Evolutionary conservation across 2,329 filamentous ascomycete genomes (phyloP), one percentile per base, ranked within the genome.

Genomic region (Trichophyton schoenleinii): DNA sequence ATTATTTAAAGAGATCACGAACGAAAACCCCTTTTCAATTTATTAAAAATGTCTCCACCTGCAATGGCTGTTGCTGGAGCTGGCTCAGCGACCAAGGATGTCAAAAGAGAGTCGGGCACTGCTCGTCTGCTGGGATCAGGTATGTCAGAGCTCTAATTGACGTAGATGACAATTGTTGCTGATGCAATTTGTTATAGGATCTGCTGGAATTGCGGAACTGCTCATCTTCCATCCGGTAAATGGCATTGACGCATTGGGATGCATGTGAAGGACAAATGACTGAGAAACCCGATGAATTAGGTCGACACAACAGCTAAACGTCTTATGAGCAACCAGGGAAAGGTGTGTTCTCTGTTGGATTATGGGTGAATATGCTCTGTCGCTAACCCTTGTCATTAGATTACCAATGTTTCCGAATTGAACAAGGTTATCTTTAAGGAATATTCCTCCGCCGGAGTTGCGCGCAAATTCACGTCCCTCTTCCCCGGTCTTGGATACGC

Each of bases 261-360:
- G 28, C 38, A 58, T 60, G 60, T 69, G 73, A 66, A 73, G 63
- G 15, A 13, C 46, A 52, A 55, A 28, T 6, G 52, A 58, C 20
- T 22, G 18, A 58, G 25, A 44, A 15, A 15, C 18, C n/a, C 15
- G 11, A n/a, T 11, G 36, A 34, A 36, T 52, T 71, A 92, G 88
- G 89, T 99, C 74, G 94, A 99, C 78, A 99, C 94, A 58, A 96
- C 95, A 70, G 92, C 94, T 66, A 99, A 99, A 82, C 89, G 94
- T 68, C 84, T 99, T 77, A 99, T 99, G 94, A 96, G 91, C 84
- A 96, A 99, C 78, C 87, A 95, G 75, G 85, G 84, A 72, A 89
- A 81, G 78, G 83, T 88, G 74, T 68, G 76, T 67, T 58, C 60
- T 61, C 28, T 6, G 8, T 20, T 41, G 2, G 41, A 42, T 22